Conservation (phyloP, 805 yeast genomes). For the Limtongozyma cylindracea region DNA sequence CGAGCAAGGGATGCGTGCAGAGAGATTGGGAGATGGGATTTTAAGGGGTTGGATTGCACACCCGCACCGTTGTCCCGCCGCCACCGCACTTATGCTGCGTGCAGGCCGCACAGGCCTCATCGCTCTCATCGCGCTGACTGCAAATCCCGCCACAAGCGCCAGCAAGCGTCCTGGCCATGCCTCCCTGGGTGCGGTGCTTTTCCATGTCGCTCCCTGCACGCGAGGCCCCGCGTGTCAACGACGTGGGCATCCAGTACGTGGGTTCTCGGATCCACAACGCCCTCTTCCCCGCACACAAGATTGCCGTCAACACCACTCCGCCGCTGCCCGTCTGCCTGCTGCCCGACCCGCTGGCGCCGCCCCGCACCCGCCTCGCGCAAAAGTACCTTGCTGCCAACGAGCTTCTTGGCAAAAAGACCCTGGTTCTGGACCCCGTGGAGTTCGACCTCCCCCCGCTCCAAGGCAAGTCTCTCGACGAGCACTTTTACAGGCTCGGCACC, state of each 20-base stretch:
- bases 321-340: too few relatives aligned
- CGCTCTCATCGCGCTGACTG: too few relatives aligned
- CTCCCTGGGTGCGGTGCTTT: background rate
- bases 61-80: background rate
- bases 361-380: slow-evolving; percentile 23
- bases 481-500: slow-evolving; percentile 49
- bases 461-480: slow-evolving; percentile 59
- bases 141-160: too few relatives aligned
- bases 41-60: background rate
- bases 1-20: too few relatives aligned
- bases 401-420: slow-evolving; percentile 54
- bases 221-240: slow-evolving; percentile 34
- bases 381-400: slow-evolving; percentile 32
- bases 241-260: slow-evolving; percentile 62
- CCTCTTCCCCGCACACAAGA: slow-evolving; percentile 44
- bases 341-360: slow-evolving; percentile 8
- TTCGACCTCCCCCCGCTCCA: slow-evolving; percentile 40
- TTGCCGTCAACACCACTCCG: too few relatives aligned
- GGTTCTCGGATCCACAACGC: slow-evolving; percentile 31
- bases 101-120: too few relatives aligned
- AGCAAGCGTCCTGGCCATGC: too few relatives aligned
- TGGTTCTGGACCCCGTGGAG: slow-evolving; percentile 27
- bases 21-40: too few relatives aligned
- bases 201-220: background rate
- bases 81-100: too few relatives aligned